Percentiles rank a stretch among this genome's conserved stretches.
phyloP scores from a whole-genome alignment of 306 rosid species.

The Sophora flavescens region DNA sequence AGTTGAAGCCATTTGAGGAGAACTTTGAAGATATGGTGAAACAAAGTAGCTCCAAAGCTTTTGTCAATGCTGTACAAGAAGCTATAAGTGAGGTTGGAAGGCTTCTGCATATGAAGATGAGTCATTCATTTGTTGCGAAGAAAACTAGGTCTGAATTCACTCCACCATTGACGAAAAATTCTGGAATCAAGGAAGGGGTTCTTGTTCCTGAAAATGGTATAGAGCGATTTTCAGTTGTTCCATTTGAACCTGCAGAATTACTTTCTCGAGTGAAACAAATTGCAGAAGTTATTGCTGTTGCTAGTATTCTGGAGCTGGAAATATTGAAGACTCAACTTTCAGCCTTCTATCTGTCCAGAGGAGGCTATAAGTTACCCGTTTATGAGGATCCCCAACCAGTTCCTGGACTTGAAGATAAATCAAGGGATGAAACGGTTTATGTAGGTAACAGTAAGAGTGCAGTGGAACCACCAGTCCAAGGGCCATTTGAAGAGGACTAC shows the following conservation, averaged over 20 bases:
- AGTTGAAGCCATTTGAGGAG: conserved; percentile 73
- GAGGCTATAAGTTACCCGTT: conserved; percentile 61
- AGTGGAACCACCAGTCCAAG: conserved; percentile 59
- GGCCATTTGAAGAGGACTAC: conserved; percentile 68
- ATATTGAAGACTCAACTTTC: conserved; percentile 63
- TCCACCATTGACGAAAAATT: conserved; percentile 49
- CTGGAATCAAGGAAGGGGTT: conserved; percentile 75
- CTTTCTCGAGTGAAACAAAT: conserved; percentile 64
- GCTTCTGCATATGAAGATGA: conserved; percentile 61
- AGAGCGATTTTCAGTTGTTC: conserved; percentile 49
- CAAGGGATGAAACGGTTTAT: conserved; percentile 34
- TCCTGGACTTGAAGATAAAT: conserved; percentile 69
- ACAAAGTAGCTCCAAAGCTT: conserved; percentile 58
- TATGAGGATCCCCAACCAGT: conserved; percentile 60
- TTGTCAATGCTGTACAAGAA: conserved; percentile 67
- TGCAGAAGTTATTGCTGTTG: conserved; percentile 40
- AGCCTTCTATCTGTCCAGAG: conserved; percentile 61
- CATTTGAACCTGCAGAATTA: conserved; percentile 55
- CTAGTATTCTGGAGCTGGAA: conserved; percentile 58
- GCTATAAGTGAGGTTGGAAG: conserved; percentile 71
- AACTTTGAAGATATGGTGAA: conserved; percentile 65
- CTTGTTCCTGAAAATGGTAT: conserved; percentile 61
- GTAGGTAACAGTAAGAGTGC: conserved; percentile 16
- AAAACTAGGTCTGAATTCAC: conserved; percentile 38
- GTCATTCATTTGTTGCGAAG: conserved; percentile 44